Evolutionary conservation across 2,329 filamentous ascomycete species (phyloP).

Genomic region (Aaosphaeria pasadenensis): DNA sequence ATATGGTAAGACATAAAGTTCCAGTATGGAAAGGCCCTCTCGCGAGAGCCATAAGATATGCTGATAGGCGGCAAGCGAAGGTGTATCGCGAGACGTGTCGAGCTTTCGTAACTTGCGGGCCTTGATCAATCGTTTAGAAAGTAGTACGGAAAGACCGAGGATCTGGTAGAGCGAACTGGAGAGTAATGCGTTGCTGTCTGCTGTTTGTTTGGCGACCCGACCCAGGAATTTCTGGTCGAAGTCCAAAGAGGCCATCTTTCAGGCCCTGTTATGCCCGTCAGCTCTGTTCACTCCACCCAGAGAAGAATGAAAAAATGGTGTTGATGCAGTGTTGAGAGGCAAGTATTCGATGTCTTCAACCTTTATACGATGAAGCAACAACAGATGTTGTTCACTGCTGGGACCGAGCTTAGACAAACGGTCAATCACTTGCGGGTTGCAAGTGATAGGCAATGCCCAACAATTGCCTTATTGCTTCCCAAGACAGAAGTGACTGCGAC

Average conservation of each 20-base stretch:
- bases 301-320: too few species aligned
- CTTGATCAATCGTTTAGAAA: slow-evolving; percentile 77
- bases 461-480: too few species aligned
- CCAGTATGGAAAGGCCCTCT: slow-evolving; percentile 84
- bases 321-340: too few species aligned
- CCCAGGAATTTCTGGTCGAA: slow-evolving; percentile 97
- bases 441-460: too few species aligned
- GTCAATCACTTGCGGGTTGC: too few species aligned
- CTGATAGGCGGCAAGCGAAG: slow-evolving; percentile 77
- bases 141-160: slow-evolving; percentile 82
- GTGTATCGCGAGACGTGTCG: slow-evolving; percentile 74
- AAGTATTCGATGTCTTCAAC: too few species aligned
- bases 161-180: slow-evolving; percentile 85
- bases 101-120: slow-evolving; percentile 79
- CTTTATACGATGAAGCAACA: too few species aligned
- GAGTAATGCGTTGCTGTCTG: slow-evolving; percentile 73
- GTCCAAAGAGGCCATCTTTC: slow-evolving; percentile 85
- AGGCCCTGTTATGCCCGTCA: too few species aligned
- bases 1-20: slow-evolving; percentile 76
- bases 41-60: slow-evolving; percentile 95
- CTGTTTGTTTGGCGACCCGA: slow-evolving; percentile 77
- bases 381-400: too few species aligned
- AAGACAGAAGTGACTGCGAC: too few species aligned
- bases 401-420: too few species aligned
- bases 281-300: too few species aligned